Evolutionary conservation across 495 filamentous ascomycete genomes (phyloP).

Genomic region (Lepraria neglecta): DNA sequence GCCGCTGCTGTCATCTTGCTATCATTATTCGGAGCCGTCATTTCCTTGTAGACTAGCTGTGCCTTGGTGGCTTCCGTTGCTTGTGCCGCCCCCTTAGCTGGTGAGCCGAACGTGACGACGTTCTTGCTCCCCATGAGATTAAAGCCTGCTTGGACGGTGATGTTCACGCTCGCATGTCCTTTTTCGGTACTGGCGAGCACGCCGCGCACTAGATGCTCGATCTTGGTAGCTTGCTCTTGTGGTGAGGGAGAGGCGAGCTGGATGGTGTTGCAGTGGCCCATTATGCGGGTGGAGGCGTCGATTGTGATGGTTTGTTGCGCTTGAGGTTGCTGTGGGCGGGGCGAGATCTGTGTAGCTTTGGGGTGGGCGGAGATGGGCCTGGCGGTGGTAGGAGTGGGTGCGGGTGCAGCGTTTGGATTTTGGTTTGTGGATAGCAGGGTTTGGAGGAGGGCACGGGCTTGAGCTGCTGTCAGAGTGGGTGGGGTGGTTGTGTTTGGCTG

Average conservation of each 20-base stretch:
- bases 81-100: background rate
- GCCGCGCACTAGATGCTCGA: constrained; percentile 15
- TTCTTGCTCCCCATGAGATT: constrained; percentile 29
- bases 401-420: background rate
- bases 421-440: background rate
- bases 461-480: constrained; percentile 14
- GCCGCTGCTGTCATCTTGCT: background rate
- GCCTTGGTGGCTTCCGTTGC: background rate
- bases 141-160: constrained; percentile 31
- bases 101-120: constrained; percentile 8
- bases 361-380: background rate
- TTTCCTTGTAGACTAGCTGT: background rate
- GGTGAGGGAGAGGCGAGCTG: constrained; percentile 26
- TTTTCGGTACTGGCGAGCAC: background rate
- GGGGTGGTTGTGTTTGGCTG: constrained; percentile 3
- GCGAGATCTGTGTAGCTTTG: background rate
- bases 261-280: constrained; percentile 35
- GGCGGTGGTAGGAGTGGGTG: background rate
- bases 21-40: background rate
- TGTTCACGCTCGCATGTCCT: constrained; percentile 7
- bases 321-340: background rate
- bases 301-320: constrained; percentile 32
- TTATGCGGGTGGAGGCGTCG: constrained; percentile 35
- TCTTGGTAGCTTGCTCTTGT: constrained; percentile 5
- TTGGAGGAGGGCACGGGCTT: constrained; percentile 17